Percentiles rank a stretch among this genome's conserved stretches.
These are phyloP conservation scores for Quercus dentata DNA, from an alignment of 306 rosid species.

Conservation along the genomic window DNA sequence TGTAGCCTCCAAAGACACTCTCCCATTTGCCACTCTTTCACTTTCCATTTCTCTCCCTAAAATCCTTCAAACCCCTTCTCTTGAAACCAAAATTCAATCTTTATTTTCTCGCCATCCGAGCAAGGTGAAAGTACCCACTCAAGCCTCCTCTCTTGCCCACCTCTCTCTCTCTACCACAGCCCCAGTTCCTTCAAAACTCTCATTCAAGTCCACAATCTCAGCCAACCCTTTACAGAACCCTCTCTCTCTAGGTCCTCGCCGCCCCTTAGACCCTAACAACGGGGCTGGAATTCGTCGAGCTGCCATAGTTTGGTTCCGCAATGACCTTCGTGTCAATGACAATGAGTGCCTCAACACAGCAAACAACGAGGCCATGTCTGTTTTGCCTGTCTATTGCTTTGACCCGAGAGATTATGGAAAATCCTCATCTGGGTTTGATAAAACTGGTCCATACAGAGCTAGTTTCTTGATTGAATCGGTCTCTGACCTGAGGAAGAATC, in stretches of 20 bases:
- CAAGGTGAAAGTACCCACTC: conserved; percentile 69
- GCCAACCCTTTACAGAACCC: conserved; percentile 75
- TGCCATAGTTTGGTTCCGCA: conserved; percentile 87
- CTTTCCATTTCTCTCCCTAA: conserved; percentile 69
- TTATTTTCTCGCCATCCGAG: conserved; percentile 46
- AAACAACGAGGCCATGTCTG: conserved; percentile 70
- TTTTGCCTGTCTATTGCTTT: conserved; percentile 87
- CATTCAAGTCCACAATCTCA: conserved; percentile 68
- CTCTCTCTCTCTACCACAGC: conserved; percentile 64
- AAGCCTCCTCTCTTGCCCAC: conserved; percentile 71
- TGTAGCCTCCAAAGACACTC: conserved; percentile 12
- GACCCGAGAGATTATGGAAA: conserved; percentile 87
- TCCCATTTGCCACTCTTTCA: conserved; percentile 58
- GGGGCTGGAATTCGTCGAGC: conserved; percentile 85
- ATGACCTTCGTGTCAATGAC: conserved; percentile 81
- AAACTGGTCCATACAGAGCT: conserved; percentile 80
- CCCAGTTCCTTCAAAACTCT: conserved; percentile 42
- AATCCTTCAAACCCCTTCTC: conserved; percentile 42
- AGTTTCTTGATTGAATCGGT: conserved; percentile 75
- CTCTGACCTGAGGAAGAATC: conserved; percentile 64
- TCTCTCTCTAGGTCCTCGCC: conserved; percentile 63
- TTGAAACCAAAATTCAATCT: conserved; percentile 47
- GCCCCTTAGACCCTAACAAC: conserved; percentile 73
- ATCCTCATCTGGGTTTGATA: conserved; percentile 85
- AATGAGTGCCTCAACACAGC: conserved; percentile 81